Conservation (phyloP, 1,284 basidiomycete genomes). For the Leccinum pachyderme region DNA sequence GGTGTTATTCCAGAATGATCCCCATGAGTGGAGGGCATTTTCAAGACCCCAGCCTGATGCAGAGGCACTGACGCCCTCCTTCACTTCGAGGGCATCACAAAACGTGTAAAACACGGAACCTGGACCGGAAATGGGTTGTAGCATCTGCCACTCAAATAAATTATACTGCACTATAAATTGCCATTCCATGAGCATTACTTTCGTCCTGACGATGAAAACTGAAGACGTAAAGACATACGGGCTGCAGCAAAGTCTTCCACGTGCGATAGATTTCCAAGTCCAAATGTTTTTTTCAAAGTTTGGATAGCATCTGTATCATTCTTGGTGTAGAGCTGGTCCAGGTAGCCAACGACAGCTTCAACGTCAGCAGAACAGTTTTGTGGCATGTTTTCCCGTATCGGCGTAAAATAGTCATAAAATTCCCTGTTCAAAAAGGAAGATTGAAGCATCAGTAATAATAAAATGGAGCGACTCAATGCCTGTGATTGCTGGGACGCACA, state of each 20-base stretch:
- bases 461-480: background rate
- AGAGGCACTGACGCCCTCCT: constrained; percentile 54
- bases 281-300: constrained; percentile 54
- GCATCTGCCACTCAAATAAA: constrained; percentile 46
- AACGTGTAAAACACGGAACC: constrained; percentile 56
- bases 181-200: background rate
- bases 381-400: constrained; percentile 66
- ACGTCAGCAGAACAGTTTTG: constrained; percentile 72
- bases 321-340: constrained; percentile 55
- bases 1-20: constrained; percentile 45
- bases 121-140: constrained; percentile 38
- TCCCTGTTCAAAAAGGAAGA: constrained; percentile 37
- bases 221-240: constrained; percentile 23
- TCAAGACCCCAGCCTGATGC: constrained; percentile 61
- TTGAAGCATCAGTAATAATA: background rate
- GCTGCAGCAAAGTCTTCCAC: constrained; percentile 66
- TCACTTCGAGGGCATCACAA: constrained; percentile 73
- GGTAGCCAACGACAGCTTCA: constrained; percentile 58
- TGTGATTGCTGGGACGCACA: constrained; percentile 32
- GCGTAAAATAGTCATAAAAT: constrained; percentile 72
- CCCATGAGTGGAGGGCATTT: constrained; percentile 62
- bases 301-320: constrained; percentile 46
- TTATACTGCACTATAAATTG: constrained; percentile 49
- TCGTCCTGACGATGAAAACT: background rate
- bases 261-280: constrained; percentile 55